These are phyloP conservation scores for Conticribra guillardii DNA, from an alignment of 108 stramenopile species.

Conservation along the genomic window DNA sequence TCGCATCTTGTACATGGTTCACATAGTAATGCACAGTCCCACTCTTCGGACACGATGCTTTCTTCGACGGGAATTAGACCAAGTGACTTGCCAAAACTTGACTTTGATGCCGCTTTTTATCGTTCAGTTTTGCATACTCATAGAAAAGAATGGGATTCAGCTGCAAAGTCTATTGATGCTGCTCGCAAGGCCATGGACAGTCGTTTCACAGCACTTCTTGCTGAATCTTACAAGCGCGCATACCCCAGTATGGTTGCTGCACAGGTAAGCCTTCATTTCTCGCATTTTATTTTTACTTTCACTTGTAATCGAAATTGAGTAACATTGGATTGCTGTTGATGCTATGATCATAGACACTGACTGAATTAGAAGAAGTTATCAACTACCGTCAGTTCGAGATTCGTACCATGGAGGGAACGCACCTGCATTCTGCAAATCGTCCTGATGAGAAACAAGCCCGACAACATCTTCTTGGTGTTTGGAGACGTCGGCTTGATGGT, in stretches of 20 bases:
- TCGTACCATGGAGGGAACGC: constrained; percentile 29
- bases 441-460: constrained; percentile 56
- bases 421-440: constrained; percentile 65
- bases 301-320: not conserved
- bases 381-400: constrained; percentile 76
- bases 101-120: constrained; percentile 94
- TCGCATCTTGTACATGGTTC: constrained; percentile 64
- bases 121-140: constrained; percentile 93
- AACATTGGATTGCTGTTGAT: not conserved
- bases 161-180: constrained; percentile 81
- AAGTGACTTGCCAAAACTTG: constrained; percentile 54
- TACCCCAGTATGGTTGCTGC: constrained; percentile 93
- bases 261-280: constrained; percentile 67
- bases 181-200: constrained; percentile 89
- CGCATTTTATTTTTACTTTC: not conserved
- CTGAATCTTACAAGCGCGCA: constrained; percentile 90
- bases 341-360: constrained; percentile 24
- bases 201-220: constrained; percentile 92
- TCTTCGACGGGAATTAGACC: constrained; percentile 37
- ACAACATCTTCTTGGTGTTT: constrained; percentile 70
- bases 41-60: constrained; percentile 16
- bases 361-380: constrained; percentile 95
- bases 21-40: constrained; percentile 8
- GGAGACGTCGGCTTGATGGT: constrained; percentile 83
- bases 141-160: constrained; percentile 76